These are phyloP conservation scores for maize (Zea mays) DNA, from an alignment of 176 grass and related monocot species.

Conservation along the genomic window Zm-B73-REFERENCE-NAM-5.0 NC_050096.1:35548001-35548500, in stretches of 20 bases:
- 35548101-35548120: background rate
- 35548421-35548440: background rate
- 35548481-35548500: no score
- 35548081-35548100: background rate
- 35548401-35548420: background rate
- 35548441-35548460: background rate
- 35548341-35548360: conserved; percentile 11
- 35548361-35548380: background rate
- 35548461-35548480: no score
- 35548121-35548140: conserved; percentile 35
- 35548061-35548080: background rate
- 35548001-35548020: no score
- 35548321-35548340: background rate
- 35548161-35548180: background rate
- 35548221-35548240: background rate
- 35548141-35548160: background rate
- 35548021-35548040: background rate
- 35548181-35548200: no score
- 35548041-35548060: background rate
- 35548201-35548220: background rate
- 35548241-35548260: background rate
- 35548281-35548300: background rate
- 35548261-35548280: background rate
- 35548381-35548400: background rate
- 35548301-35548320: background rate